Conservation (phyloP, 1,139 yeast genomes). For the Candida sanyaensis region DNA sequence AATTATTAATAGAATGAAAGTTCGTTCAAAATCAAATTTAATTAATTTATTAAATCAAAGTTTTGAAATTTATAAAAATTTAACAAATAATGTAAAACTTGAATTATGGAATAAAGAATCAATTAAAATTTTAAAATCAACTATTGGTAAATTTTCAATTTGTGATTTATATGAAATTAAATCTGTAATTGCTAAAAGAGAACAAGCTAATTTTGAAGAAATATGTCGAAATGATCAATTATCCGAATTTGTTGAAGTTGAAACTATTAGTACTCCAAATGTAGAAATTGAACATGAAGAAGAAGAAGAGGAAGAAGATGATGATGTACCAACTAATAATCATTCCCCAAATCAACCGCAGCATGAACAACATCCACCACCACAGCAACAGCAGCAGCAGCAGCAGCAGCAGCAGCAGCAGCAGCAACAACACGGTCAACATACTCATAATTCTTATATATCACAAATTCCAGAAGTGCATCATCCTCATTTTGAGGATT, state of each 20-base stretch:
- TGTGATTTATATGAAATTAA: conserved; percentile 16
- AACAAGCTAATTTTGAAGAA: conserved; percentile 16
- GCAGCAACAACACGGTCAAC: conserved; percentile 2
- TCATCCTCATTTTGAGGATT: conserved; percentile 10
- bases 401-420: too few species aligned
- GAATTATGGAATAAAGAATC: conserved; percentile 16
- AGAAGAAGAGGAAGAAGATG: conserved; percentile 12
- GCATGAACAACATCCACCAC: too few species aligned
- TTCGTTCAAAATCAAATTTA: conserved; percentile 5
- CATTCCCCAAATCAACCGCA: not conserved
- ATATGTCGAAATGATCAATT: conserved; percentile 18
- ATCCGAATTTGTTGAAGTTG: conserved; percentile 15
- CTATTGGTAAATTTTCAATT: conserved; percentile 15
- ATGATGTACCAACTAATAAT: conserved; percentile 3
- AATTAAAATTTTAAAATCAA: conserved; percentile 10
- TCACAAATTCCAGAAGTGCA: conserved; percentile 6
- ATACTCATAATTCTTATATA: conserved; percentile 3
- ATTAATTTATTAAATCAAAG: conserved; percentile 10
- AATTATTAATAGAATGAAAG: conserved; percentile 6
- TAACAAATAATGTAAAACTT: conserved; percentile 10
- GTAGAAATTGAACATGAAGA: not conserved
- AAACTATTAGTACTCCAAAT: conserved; percentile 1
- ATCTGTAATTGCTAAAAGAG: conserved; percentile 13
- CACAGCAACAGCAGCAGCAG: conserved; percentile 1
- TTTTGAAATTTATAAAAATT: conserved; percentile 14